Percentiles rank a stretch among this genome's conserved stretches.
These are phyloP conservation scores for Tolypocladium tundrense DNA, from an alignment of 2,329 filamentous ascomycete species.

Conservation along the genomic window DNA sequence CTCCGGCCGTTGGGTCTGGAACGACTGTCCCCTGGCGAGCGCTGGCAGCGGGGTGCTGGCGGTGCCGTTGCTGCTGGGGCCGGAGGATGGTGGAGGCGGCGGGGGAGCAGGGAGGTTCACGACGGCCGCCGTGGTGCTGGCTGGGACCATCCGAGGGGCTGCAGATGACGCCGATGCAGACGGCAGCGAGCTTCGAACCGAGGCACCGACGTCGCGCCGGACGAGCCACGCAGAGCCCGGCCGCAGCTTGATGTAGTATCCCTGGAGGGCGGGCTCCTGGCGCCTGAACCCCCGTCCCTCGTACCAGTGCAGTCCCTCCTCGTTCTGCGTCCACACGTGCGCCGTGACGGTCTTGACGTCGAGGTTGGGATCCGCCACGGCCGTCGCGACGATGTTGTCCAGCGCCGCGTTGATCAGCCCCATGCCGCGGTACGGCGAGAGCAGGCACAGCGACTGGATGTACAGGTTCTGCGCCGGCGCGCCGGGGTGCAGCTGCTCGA, in stretches of 20 bases:
- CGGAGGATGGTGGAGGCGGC: conserved; percentile 2
- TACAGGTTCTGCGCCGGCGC: conserved; percentile 39
- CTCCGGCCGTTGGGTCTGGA: conserved; percentile 47
- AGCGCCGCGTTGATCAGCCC: conserved; percentile 50
- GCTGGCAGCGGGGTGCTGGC: conserved; percentile 12
- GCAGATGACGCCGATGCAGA: conserved; percentile 5
- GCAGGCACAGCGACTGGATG: conserved; percentile 52
- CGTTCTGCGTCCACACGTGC: conserved; percentile 59
- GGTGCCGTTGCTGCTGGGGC: conserved; percentile 10
- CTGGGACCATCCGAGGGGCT: conserved; percentile 6
- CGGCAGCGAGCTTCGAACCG: conserved; percentile 12
- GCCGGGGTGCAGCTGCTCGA: conserved; percentile 28
- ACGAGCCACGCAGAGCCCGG: conserved; percentile 54
- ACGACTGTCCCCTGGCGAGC: conserved; percentile 32
- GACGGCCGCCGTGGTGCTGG: conserved; percentile 19
- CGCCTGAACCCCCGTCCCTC: conserved; percentile 43
- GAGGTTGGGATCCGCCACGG: conserved; percentile 21
- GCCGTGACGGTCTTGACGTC: conserved; percentile 42
- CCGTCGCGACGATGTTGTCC: conserved; percentile 36
- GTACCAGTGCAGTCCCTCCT: conserved; percentile 55
- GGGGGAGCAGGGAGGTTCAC: conserved; percentile 19
- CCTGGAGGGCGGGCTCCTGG: conserved; percentile 35
- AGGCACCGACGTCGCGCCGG: conserved; percentile 28
- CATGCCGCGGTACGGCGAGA: conserved; percentile 51
- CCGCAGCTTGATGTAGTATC: conserved; percentile 53